Base-by-base conservation (phyloP, 2,329 filamentous ascomycete genomes). In the Lasiodiplodia citricola region DNA sequence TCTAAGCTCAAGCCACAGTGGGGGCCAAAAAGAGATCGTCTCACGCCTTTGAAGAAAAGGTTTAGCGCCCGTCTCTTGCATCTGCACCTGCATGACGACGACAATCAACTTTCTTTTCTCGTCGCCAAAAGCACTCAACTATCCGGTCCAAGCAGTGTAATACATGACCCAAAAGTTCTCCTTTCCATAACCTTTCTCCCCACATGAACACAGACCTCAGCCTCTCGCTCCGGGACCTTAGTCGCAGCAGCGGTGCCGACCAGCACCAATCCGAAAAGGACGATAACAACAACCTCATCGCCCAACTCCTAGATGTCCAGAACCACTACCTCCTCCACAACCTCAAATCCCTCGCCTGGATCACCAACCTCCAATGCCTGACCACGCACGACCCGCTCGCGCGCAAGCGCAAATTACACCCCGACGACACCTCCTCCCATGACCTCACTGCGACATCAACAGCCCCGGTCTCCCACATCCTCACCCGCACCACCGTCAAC, bases 291-390 rank as follows among this genome's bases (percentile, higher is more conserved):
- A 82, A 82, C 14, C 77, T 86, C 1, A 84, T 84, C 23, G 84
- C 82, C 69, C 76, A 86, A 4, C 79, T 87, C 69, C 75, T 81
- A 28, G 77, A 79, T 52, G 79, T 82, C 73, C 81, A 83, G 23
- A 79, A 84, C 70, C 84, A 44, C 47, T 62, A 68, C 66, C 44
- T 52, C 18, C 56, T 68, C 56, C 25, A 60, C 44, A 58, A 68
- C 31, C 47, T 68, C 56, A 68, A 68, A 25, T 60, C 66, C 13
- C 55, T 60, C 41, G 44, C 51, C 47, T 68, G 66, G 66, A 47
- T 58, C 28, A 41, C 41, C n/a, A 21, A 62, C 56, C 66, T 68
- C 8, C 23, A 52, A 25, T 68, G 66, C 66, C 47, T 68, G 0
- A 25, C 18, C 31, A 41, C 41, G 5, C 16, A 38, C 7, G n/a